Evolutionary conservation across 768 basidiomycete genomes (phyloP), one percentile per base, ranked within the genome.

Genomic region (Mycena maculata): DNA sequence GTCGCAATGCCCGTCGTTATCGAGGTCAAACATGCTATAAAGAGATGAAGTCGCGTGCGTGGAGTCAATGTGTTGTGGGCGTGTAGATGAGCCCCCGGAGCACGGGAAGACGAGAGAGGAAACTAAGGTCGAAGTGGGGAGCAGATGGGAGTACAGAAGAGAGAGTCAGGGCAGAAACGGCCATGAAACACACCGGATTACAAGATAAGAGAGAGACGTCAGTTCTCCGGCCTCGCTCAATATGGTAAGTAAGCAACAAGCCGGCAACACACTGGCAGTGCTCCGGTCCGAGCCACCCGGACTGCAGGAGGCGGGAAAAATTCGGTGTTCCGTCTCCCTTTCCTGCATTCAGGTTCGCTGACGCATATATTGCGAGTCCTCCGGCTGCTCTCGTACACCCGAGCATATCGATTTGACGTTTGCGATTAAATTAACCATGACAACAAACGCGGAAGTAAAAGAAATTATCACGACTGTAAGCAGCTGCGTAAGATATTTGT

Each of bases 1-100:
- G 25, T 68, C 67, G 62, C 53, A 28, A 16, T 54, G 67, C 41
- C 48, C 38, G 62, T 64, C 69, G 69, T 57, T 71, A 55, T 63
- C 69, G 47, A 65, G 55, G 47, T 64, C 63, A 60, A 70, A 65
- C 66, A 70, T 67, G 50, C 23, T 58, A 28, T 44, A 56, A 60
- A 57, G 39, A 53, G 61, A 47, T 41, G 39, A 23, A 10, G 44
- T 38, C 38, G 45, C 18, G 63, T 31, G 33, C 41, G 44, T 60
- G 22, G 42, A 27, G 61, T 39, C 27, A 47, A 48, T 16, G 42
- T 16, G 28, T 18, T 25, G 54, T 31, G 41, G 33, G 45, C 15
- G 47, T 48, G 36, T 18, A 31, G 58, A 10, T 13, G 52, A 31
- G 30, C 48, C 53, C 38, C 47, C 11, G 39, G 45, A 52, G 41